phyloP scores from a whole-genome alignment of 2,329 filamentous ascomycete species.

The Claviceps sp. region DNA sequence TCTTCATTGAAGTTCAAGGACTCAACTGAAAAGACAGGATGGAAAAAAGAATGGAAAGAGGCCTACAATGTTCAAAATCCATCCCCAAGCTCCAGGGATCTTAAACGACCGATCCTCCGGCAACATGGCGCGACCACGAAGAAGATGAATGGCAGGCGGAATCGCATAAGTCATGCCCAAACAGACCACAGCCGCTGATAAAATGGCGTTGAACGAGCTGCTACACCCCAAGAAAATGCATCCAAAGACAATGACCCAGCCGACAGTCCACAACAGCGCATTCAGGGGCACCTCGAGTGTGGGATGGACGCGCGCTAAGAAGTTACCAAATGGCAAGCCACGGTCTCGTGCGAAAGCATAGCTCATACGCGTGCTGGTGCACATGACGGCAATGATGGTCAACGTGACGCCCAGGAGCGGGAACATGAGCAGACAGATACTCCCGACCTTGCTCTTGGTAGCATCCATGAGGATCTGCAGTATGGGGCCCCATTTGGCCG shows the following conservation, averaged over 20 bases:
- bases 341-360: constrained; percentile 54
- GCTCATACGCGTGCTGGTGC: constrained; percentile 51
- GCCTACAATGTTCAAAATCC: constrained; percentile 20
- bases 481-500: constrained; percentile 41
- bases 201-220: constrained; percentile 58
- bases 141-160: constrained; percentile 54
- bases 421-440: constrained; percentile 52
- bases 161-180: constrained; percentile 65
- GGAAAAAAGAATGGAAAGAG: background rate
- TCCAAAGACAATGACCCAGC: constrained; percentile 54
- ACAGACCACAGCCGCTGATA: constrained; percentile 59
- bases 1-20: no score
- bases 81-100: constrained; percentile 22
- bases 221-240: constrained; percentile 55
- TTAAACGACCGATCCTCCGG: constrained; percentile 33
- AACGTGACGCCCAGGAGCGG: constrained; percentile 42
- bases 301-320: constrained; percentile 50
- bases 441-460: constrained; percentile 47
- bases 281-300: constrained; percentile 53
- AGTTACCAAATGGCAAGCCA: constrained; percentile 47
- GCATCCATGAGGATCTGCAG: constrained; percentile 52
- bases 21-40: no score
- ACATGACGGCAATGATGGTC: constrained; percentile 50
- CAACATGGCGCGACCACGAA: constrained; percentile 52
- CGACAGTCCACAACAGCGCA: constrained; percentile 46